Percentiles rank a stretch among this genome's conserved stretches.
phyloP scores from a whole-genome alignment of 805 yeast species.

The Limtongozyma cylindracea region DNA sequence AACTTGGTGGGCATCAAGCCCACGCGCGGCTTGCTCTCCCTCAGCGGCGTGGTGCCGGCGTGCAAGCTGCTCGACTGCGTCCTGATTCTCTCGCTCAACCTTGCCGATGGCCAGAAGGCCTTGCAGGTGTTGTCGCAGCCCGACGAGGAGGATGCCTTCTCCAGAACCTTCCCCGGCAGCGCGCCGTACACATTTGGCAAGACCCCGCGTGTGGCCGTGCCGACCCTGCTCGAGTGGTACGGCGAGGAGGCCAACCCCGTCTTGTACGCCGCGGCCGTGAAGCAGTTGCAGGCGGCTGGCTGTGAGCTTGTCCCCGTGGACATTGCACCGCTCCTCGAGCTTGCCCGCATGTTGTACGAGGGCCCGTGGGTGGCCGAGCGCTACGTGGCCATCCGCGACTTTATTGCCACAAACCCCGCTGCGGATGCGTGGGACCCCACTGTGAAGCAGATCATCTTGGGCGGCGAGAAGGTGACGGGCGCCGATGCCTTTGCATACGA shows the following conservation, averaged over 20 bases:
- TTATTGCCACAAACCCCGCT: conserved; percentile 48
- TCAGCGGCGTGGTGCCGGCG: conserved; percentile 91
- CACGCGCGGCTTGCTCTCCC: conserved; percentile 67
- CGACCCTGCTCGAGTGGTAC: conserved; percentile 48
- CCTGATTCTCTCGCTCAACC: conserved; percentile 54
- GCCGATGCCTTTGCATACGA: conserved; percentile 69
- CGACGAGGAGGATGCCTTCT: conserved; percentile 59
- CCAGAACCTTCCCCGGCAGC: conserved; percentile 46
- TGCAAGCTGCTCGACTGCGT: conserved; percentile 89
- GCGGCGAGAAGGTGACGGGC: conserved; percentile 61
- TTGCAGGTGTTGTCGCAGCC: conserved; percentile 48
- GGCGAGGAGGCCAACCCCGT: conserved; percentile 61
- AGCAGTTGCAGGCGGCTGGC: conserved; percentile 2
- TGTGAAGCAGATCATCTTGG: conserved; percentile 46
- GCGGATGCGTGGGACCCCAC: conserved; percentile 57
- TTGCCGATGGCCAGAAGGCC: conserved; percentile 63
- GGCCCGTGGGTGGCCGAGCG: conserved; percentile 99
- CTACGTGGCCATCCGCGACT: conserved; percentile 58
- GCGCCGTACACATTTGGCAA: conserved; percentile 34
- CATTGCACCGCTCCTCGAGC: conserved; percentile 49
- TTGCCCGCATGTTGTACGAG: conserved; percentile 77
- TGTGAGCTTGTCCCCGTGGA: conserved; percentile 17
- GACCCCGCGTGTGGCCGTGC: conserved; percentile 52
- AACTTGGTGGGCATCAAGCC: conserved; percentile 87
- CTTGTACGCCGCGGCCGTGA: conserved; percentile 37